These are phyloP conservation scores for Sporisorium exsertum DNA, from an alignment of 1,284 basidiomycete genomes.

Conservation along the genomic window DNA sequence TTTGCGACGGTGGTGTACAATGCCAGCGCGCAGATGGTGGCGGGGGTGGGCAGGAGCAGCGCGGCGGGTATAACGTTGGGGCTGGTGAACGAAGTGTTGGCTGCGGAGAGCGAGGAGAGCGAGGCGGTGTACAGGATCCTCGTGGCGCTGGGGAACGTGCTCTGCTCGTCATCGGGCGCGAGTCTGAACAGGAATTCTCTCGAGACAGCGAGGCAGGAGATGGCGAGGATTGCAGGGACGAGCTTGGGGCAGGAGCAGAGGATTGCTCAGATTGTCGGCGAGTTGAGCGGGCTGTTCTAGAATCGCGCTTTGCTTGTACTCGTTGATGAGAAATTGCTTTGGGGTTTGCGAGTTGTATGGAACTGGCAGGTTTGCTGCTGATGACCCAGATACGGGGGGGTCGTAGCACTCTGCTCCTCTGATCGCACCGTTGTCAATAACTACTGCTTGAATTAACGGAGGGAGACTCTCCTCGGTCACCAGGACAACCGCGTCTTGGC, in stretches of 20 bases:
- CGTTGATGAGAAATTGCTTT: no score
- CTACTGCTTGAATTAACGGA: no score
- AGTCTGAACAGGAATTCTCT: constrained; percentile 14
- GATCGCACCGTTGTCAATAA: no score
- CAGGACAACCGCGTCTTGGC: no score
- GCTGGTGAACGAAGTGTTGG: constrained; percentile 55
- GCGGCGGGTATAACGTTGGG: constrained; percentile 45
- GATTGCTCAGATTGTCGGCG: constrained; percentile 19
- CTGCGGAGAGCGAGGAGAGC: constrained; percentile 75
- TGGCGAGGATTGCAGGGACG: background rate
- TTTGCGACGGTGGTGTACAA: constrained; percentile 84
- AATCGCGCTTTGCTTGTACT: no score
- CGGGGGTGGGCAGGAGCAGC: constrained; percentile 7
- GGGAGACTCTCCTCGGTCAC: no score
- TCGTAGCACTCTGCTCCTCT: no score
- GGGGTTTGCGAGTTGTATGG: no score
- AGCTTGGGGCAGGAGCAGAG: constrained; percentile 22
- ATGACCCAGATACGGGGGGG: no score
- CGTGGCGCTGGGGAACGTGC: constrained; percentile 84
- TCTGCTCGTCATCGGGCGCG: constrained; percentile 19
- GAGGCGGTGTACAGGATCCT: constrained; percentile 87
- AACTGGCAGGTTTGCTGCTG: no score
- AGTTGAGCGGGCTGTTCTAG: constrained; percentile 28
- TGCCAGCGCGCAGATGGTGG: constrained; percentile 38
- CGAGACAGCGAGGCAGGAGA: constrained; percentile 12